A percentile compares a stretch with the other conserved stretches of the same genome.
These are phyloP conservation scores for Fraxinus latifolia DNA, from an alignment of 305 asterid species.

Conservation along the genomic window DNA sequence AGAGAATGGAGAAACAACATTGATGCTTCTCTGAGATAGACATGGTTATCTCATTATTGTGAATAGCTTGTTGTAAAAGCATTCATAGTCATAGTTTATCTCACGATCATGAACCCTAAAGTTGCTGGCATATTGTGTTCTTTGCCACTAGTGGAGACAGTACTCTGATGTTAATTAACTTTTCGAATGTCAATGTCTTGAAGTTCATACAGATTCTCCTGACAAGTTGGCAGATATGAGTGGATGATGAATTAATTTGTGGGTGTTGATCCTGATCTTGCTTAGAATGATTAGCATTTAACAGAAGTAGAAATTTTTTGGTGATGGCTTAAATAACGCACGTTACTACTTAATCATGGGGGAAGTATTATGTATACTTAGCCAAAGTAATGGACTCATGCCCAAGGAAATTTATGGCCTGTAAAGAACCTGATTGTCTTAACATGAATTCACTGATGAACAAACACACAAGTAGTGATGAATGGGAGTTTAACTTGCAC, in stretches of 20 bases:
- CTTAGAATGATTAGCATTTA: conserved; percentile 2
- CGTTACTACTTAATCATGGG: background rate
- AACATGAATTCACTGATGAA: background rate
- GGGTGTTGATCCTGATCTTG: conserved; percentile 1
- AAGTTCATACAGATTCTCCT: conserved; percentile 3
- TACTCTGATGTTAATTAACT: background rate
- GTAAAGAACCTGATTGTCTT: background rate
- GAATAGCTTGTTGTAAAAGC: conserved; percentile 7
- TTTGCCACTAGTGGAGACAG: background rate
- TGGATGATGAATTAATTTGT: conserved; percentile 14
- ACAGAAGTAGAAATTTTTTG: background rate
- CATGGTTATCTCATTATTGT: background rate
- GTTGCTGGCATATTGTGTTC: background rate
- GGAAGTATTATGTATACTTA: background rate
- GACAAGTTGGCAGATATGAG: conserved; percentile 4
- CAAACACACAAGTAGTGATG: background rate
- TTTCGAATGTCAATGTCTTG: conserved; percentile 5
- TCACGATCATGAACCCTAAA: conserved; percentile 16
- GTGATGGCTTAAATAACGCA: conserved; percentile 8
- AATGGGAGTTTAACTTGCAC: conserved; percentile 2
- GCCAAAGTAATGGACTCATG: conserved; percentile 8
- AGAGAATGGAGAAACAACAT: background rate
- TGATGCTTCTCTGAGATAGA: background rate
- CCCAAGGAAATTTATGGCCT: conserved; percentile 8
- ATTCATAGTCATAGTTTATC: conserved; percentile 10